A percentile compares a stretch with the other conserved stretches of the same genome.
phyloP scores from a whole-genome alignment of 176 grass and related monocot genomes.

The Tillandsia fasciculata region DNA sequence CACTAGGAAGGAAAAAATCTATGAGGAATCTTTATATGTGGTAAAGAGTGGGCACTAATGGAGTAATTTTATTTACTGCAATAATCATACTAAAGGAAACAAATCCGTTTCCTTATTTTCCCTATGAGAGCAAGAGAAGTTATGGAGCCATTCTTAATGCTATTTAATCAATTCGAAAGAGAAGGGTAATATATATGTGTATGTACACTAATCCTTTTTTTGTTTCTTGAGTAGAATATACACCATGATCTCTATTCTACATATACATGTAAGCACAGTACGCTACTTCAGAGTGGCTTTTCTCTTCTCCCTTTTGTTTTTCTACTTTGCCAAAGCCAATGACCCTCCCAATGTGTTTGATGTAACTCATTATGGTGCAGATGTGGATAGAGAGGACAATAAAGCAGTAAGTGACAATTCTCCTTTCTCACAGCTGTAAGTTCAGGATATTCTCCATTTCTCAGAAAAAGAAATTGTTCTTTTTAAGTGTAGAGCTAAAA shows the following conservation, averaged over 20 bases:
- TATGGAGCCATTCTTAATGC: too few species aligned
- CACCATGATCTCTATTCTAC: background rate
- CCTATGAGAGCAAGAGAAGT: too few species aligned
- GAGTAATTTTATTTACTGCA: background rate
- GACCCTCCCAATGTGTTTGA: constrained; percentile 5
- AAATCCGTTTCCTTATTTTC: too few species aligned
- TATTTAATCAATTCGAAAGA: background rate
- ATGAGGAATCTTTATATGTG: background rate
- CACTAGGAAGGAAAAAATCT: background rate
- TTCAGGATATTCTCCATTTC: background rate
- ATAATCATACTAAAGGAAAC: too few species aligned
- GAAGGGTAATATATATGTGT: background rate
- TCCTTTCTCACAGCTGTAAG: background rate
- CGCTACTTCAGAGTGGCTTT: background rate
- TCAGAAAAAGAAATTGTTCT: too few species aligned
- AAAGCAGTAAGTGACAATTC: constrained; percentile 19
- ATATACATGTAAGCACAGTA: background rate
- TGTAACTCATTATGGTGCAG: constrained; percentile 31
- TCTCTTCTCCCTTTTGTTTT: background rate
- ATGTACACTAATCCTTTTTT: background rate
- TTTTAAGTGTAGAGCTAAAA: too few species aligned
- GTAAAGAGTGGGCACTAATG: background rate
- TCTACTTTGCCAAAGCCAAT: background rate
- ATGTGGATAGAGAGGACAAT: constrained; percentile 23
- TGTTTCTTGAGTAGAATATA: background rate